phyloP scores from a whole-genome alignment of 2,329 filamentous ascomycete species.

The Alternaria rosae region DNA sequence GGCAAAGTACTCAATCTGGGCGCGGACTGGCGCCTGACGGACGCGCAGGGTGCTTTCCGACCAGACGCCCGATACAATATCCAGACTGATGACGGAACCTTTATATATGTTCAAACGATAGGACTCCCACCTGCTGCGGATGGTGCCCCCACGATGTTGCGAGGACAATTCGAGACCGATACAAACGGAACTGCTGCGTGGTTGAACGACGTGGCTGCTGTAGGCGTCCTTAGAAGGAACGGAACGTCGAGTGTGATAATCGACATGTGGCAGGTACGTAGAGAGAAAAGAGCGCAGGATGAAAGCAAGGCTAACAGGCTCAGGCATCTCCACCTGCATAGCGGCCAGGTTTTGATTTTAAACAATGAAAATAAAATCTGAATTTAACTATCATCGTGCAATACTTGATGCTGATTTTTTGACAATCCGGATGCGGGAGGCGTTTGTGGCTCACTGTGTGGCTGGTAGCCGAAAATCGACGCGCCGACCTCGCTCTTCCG shows the following conservation, averaged over 20 bases:
- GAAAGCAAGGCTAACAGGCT: background rate
- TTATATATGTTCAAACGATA: conserved; percentile 45
- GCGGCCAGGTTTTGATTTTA: background rate
- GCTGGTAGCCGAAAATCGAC: conserved; percentile 14
- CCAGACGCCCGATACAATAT: conserved; percentile 51
- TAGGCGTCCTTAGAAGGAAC: conserved; percentile 31
- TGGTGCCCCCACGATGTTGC: conserved; percentile 38
- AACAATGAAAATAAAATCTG: background rate
- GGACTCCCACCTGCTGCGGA: conserved; percentile 34
- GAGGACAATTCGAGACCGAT: conserved; percentile 46
- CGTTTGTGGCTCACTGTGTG: conserved; percentile 3
- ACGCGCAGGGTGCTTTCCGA: conserved; percentile 31
- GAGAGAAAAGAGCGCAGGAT: background rate
- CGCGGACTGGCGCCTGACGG: conserved; percentile 50
- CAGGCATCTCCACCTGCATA: conserved; percentile 4
- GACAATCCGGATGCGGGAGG: background rate
- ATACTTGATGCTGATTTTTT: background rate
- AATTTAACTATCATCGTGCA: background rate
- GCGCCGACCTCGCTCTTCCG: conserved; percentile 11
- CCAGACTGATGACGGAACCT: conserved; percentile 45
- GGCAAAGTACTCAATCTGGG: conserved; percentile 46
- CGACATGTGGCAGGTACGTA: conserved; percentile 37
- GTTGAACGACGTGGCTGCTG: conserved; percentile 49
- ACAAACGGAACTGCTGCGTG: conserved; percentile 44
- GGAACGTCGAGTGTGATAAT: conserved; percentile 30